These are phyloP conservation scores for Heterobasidion irregulare DNA, from an alignment of 1,284 basidiomycete species.

Conservation along the genomic window DNA sequence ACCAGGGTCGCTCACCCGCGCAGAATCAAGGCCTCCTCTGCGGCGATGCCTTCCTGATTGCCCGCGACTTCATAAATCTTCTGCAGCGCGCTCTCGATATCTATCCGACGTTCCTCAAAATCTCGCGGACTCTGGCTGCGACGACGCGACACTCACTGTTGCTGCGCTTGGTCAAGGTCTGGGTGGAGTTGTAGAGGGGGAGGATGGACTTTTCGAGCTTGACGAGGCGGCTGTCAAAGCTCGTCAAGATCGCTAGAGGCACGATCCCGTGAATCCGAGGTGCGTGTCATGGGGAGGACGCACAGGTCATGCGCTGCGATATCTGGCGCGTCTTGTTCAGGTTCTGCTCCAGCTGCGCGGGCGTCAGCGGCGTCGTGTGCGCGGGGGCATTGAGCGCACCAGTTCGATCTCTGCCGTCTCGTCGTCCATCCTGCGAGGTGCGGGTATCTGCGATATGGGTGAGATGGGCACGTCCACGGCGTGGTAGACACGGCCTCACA, in stretches of 20 bases:
- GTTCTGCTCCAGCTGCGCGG: slow-evolving; percentile 68
- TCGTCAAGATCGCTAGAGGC: slow-evolving; percentile 59
- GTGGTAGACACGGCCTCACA: too few relatives aligned
- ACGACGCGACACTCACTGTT: slow-evolving; percentile 40
- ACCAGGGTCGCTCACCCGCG: slow-evolving; percentile 44
- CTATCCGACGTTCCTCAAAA: slow-evolving; percentile 24
- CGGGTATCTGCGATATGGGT: too few relatives aligned
- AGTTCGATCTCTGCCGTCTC: background rate
- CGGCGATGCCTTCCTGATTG: slow-evolving; percentile 67
- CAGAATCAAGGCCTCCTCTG: slow-evolving; percentile 68
- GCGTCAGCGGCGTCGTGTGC: background rate
- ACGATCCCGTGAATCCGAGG: background rate
- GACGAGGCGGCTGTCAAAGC: slow-evolving; percentile 68
- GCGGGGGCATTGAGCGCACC: background rate
- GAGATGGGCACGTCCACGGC: too few relatives aligned
- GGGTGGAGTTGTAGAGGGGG: slow-evolving; percentile 67
- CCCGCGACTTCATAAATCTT: slow-evolving; percentile 74
- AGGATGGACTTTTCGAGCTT: slow-evolving; percentile 77
- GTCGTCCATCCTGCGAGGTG: background rate
- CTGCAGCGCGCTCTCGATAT: slow-evolving; percentile 67
- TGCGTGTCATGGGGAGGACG: slow-evolving; percentile 16
- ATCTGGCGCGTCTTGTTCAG: slow-evolving; percentile 76
- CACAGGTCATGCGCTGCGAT: slow-evolving; percentile 76
- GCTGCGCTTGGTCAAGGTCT: slow-evolving; percentile 61
- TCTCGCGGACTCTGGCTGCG: slow-evolving; percentile 1